Evolutionary conservation across 495 filamentous ascomycete genomes (phyloP), one percentile per base, ranked within the genome.

Genomic region (Xylaria curta): DNA sequence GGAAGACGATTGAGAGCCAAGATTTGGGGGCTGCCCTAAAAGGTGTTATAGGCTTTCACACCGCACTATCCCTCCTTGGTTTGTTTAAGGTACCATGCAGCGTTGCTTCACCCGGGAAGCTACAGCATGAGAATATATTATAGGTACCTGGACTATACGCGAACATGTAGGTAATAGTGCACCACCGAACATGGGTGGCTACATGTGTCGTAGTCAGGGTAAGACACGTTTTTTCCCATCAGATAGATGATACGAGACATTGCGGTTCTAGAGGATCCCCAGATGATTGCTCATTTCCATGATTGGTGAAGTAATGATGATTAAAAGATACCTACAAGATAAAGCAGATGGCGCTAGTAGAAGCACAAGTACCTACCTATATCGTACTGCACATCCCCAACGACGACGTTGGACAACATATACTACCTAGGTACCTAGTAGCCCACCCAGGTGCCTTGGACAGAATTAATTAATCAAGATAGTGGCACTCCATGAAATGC

Each of bases 31-130:
- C 36, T 62, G 17, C 12, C 38, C 38, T 42, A 12, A 12, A 2
- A 36, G 33, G 33, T 36, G 33, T 36, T 36, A 38, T 8, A 42
- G 38, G 36, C 36, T 38, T 13, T 40, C 36, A 61, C 33, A 61
- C 58, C 33, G 58, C 59, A 42, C 59, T 62, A 60, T 60, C 28
- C 31, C 33, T 21, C 33, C 58, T 21, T 3, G 17, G 4, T n/a
- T 2, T 26, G 36, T 62, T 26, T 62, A 62, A 62, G 60, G 60
- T 62, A 62, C 60, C 60, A 42, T 44, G 38, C 60, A 42, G 60
- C 38, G 38, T 62, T 62, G 59, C 12, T 42, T 31, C 21, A 9
- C 24, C 12, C 24, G 61, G 61, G 61, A 64, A 31, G 42, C 42
- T 24, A 47, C 53, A 31, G 26, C 53, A 56, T 56, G 28, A 28